Evolutionary conservation across 148 eudicot species (phyloP), one percentile per base, ranked within the genome.

Genomic region (Limonium bicolor): DNA sequence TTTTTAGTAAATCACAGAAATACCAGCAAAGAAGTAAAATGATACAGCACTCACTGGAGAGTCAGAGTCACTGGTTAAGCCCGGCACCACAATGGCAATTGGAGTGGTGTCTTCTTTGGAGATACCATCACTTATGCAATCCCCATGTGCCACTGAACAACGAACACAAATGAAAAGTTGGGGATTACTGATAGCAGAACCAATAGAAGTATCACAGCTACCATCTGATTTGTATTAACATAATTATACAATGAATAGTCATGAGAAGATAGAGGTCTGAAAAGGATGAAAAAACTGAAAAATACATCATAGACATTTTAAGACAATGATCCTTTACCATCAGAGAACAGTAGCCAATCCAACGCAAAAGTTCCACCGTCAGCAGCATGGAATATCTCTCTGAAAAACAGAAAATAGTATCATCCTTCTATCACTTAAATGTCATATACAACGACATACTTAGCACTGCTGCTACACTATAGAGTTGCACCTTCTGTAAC

Each of bases 301-400:
- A n/a, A n/a, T n/a, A n/a, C n/a, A n/a, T n/a, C n/a, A n/a, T n/a
- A n/a, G n/a, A n/a, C n/a, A n/a, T n/a, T n/a, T n/a, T n/a, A n/a
- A n/a, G n/a, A n/a, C n/a, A n/a, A n/a, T n/a, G n/a, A n/a, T n/a
- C n/a, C n/a, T n/a, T 41, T 77, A 88, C 97, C 97, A 62, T 77
- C 84, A 36, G 71, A 72, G 46, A 61, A 69, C 68, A 58, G 23
- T 42, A 88, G 77, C 94, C 97, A 88, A 70, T 88, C 97, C 68
- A 88, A 61, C 51, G 95, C 95, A 62, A 88, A 55, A 8, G 75
- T 77, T 50, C 95, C 97, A 54, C 97, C 92, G 62, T 88, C 95
- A 55, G 87, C 53, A 27, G 81, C 66, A 63, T 55, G 64, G 69
- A 83, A 88, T 51, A 88, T 42, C 66, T 77, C 67, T 58, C 97